Evolutionary conservation across 148 eudicot species (phyloP).

Genomic region (Rhododendron ferrugineum): DNA sequence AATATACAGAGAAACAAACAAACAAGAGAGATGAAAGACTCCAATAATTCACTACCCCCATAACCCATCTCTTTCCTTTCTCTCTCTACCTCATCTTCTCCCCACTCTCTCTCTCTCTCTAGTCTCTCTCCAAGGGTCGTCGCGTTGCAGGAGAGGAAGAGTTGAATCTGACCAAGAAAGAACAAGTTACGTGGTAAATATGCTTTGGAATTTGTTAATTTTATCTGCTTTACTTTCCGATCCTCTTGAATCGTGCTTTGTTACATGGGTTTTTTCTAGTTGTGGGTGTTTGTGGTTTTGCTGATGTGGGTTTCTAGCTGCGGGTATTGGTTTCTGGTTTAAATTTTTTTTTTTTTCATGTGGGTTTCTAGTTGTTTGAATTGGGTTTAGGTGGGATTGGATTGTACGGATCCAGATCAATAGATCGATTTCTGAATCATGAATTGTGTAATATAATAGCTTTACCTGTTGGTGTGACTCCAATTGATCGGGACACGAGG

Average conservation of each 20-base stretch:
- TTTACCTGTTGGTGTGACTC: not conserved
- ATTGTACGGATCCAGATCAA: conserved; percentile 2
- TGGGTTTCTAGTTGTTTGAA: not conserved
- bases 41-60: not conserved
- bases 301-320: not conserved
- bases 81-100: not conserved
- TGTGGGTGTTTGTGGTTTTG: not conserved
- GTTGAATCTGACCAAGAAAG: not conserved
- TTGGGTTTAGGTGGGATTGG: not conserved
- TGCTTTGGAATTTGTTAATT: not conserved
- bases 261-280: not conserved
- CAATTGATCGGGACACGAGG: not conserved
- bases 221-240: not conserved
- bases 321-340: not conserved
- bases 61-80: not conserved
- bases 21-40: not conserved
- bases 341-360: not conserved
- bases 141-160: not conserved
- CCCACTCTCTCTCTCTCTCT: not conserved
- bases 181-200: not conserved
- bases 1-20: not conserved
- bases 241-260: not conserved
- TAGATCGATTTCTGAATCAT: not conserved
- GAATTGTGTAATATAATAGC: not conserved
- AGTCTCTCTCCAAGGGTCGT: not conserved